phyloP scores from a whole-genome alignment of 331 rosid species.

The Acacia concinna region DNA sequence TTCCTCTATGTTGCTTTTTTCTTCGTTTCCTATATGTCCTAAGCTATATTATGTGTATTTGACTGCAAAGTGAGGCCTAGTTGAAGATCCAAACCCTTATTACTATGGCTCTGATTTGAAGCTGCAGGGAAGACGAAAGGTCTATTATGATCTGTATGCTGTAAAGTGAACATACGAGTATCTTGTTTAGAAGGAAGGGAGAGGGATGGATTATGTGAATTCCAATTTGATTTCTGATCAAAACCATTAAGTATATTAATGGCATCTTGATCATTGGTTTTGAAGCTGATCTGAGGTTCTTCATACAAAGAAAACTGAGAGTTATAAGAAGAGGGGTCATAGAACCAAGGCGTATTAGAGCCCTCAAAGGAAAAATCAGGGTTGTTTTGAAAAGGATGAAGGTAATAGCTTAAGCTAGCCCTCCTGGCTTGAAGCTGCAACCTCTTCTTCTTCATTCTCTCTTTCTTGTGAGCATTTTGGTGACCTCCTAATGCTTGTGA shows the following conservation, averaged over 20 bases:
- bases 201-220: conserved; percentile 27
- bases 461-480: conserved; percentile 96
- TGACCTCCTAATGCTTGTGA: conserved; percentile 98
- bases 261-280: conserved; percentile 40
- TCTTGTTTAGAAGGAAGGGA: conserved; percentile 40
- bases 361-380: conserved; percentile 41
- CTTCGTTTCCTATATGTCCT: not conserved
- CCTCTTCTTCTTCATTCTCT: conserved; percentile 91
- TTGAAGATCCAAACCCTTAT: conserved; percentile 75
- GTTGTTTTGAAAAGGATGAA: conserved; percentile 58
- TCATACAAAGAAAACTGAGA: conserved; percentile 43
- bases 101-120: conserved; percentile 49
- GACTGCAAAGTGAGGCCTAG: conserved; percentile 60
- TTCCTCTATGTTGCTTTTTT: not conserved
- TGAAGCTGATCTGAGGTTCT: conserved; percentile 76
- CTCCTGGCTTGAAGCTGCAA: conserved; percentile 87
- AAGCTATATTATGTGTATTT: conserved; percentile 33
- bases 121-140: conserved; percentile 50
- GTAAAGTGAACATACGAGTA: conserved; percentile 56
- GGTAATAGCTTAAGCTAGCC: conserved; percentile 69
- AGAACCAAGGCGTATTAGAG: conserved; percentile 57
- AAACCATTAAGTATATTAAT: conserved; percentile 14
- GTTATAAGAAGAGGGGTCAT: conserved; percentile 59
- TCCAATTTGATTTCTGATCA: conserved; percentile 46
- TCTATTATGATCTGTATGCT: conserved; percentile 35